Percentiles rank a stretch among this genome's conserved stretches.
Conservation (phyloP, 768 basidiomycete genomes). For the Amanita thiersii region DNA sequence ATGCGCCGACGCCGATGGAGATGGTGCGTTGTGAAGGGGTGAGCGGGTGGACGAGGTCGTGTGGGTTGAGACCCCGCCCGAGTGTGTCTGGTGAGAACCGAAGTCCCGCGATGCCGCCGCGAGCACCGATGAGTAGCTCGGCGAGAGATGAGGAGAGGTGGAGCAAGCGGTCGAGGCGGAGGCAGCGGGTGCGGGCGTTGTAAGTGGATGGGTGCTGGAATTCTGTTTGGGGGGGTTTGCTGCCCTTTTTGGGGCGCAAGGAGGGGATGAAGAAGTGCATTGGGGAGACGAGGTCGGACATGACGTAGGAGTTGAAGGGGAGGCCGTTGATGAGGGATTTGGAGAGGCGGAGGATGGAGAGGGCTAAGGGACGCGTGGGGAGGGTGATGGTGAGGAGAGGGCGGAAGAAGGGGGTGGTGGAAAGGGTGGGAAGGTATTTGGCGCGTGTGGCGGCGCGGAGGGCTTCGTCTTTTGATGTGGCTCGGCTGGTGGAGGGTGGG, state of each 20-base stretch:
- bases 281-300: not conserved
- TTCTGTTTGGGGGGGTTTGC: not conserved
- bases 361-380: constrained; percentile 33
- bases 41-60: no score
- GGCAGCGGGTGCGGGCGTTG: not conserved
- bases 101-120: not conserved
- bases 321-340: constrained; percentile 22
- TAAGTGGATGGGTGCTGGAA: not conserved
- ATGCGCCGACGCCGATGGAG: not conserved
- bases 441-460: constrained; percentile 13
- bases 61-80: no score
- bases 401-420: constrained; percentile 26
- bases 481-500: not conserved
- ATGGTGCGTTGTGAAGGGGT: no score
- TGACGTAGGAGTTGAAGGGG: constrained; percentile 22
- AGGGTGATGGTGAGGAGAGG: constrained; percentile 31
- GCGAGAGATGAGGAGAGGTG: not conserved
- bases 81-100: no score
- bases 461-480: constrained; percentile 2
- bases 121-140: not conserved
- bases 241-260: not conserved
- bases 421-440: constrained; percentile 21
- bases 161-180: not conserved
- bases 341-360: constrained; percentile 23
- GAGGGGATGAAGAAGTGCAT: not conserved